Base-by-base conservation (phyloP, 805 yeast genomes). In the Ogataea salicorniae region DNA sequence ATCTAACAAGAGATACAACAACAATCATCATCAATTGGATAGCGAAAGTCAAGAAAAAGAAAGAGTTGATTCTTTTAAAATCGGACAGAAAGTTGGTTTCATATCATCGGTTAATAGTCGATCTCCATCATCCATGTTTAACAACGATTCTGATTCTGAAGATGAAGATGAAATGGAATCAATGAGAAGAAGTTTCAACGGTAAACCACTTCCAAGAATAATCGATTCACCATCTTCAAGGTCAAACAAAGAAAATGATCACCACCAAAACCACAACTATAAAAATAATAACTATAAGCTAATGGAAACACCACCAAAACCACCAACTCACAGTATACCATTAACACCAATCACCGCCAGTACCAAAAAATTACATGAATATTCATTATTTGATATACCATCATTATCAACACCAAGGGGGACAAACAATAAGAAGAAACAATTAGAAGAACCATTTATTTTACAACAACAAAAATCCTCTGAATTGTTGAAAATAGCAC, bases 41-140 rank as follows among this genome's bases (percentile, higher is more conserved):
- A 34, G n/a, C 1, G 34, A 33, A 1, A 15, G 16, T 26, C 22
- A 26, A 20, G 48, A 45, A 26, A 44, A 42, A 14, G 54, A 55
- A n/a, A 55, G 47, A 8, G 31, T 9, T 3, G 31, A 26, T 6
- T 26, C 31, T 16, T 57, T 45, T 39, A 48, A 51, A 11, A 37
- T 56, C 4, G 63, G 64, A 6, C 63, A 62, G 44, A 52, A 46
- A 26, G 63, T 62, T 3, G 51, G 55, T 34, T 60, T 62, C 37
- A 48, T 52, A 36, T 42, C 57, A 2, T 55, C 62, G 0, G 23
- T 41, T 2, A 44, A 43, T 39, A 48, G 55, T 26, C 48, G 45
- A 29, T 44, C 51, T 2, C 48, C 47, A n/a, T 26, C 41, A n/a
- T 18, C 39, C 3, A 20, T 34, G 20, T 22, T 43, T 16, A 45